Evolutionary conservation across 2,329 filamentous ascomycete species (phyloP).

Genomic region (Orbilia blumenaviensis): DNA sequence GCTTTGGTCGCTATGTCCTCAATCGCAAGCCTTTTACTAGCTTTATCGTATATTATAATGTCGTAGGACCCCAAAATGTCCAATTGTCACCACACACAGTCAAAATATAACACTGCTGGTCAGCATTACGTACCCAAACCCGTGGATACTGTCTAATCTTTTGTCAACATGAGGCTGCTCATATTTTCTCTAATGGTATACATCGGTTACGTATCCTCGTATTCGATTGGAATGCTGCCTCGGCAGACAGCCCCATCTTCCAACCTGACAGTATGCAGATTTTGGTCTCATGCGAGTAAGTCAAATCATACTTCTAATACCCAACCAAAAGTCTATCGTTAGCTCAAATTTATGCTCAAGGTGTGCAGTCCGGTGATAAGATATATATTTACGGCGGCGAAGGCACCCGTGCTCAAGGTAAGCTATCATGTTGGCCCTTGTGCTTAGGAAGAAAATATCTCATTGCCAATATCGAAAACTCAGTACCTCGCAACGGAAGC

Average conservation of each 20-base stretch:
- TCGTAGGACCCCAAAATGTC: no score
- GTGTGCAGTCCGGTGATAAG: slow-evolving; percentile 15
- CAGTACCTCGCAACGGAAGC: neutral
- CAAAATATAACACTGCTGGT: no score
- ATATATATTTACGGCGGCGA: slow-evolving; percentile 46
- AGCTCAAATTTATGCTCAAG: neutral
- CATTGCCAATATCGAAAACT: no score
- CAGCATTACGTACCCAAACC: neutral
- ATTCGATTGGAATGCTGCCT: neutral
- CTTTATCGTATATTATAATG: no score
- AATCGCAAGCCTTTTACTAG: neutral
- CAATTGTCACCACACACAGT: no score
- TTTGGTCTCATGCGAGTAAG: slow-evolving; percentile 48
- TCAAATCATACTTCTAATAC: neutral
- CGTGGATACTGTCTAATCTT: neutral
- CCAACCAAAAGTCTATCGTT: neutral
- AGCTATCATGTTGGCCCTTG: neutral
- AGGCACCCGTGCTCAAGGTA: slow-evolving; percentile 1
- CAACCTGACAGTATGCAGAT: slow-evolving; percentile 17
- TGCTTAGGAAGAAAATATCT: neutral
- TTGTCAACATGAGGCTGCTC: slow-evolving; percentile 11
- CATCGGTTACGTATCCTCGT: neutral
- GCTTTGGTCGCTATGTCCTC: neutral
- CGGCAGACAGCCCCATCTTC: neutral
- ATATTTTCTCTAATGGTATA: slow-evolving; percentile 11